Evolutionary conservation across 2,329 filamentous ascomycete genomes (phyloP).

Genomic region (Trichoderma semiorbis): DNA sequence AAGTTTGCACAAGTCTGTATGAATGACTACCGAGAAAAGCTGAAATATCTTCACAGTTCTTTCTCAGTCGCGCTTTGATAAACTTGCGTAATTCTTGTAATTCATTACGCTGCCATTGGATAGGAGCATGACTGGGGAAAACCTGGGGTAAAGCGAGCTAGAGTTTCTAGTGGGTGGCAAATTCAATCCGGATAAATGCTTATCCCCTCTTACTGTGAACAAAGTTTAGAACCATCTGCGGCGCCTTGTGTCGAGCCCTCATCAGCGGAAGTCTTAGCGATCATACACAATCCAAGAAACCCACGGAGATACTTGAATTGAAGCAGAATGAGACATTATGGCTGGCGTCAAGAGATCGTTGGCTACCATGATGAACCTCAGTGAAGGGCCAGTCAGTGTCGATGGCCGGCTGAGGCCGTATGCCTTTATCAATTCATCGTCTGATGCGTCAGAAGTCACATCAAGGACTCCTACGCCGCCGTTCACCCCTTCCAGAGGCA

Average conservation of each 20-base stretch:
- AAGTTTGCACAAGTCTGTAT: not conserved
- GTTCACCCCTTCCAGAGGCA: not conserved
- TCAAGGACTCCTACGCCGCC: constrained; percentile 12
- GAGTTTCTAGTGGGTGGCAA: not conserved
- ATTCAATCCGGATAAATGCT: not conserved
- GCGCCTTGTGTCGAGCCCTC: not conserved
- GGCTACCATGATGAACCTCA: not conserved
- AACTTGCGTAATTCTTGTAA: not conserved
- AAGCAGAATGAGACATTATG: constrained; percentile 6
- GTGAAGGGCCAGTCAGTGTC: not conserved
- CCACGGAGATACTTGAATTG: not conserved
- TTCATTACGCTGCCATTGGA: not conserved
- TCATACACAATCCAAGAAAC: not conserved
- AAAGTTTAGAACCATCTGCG: not conserved
- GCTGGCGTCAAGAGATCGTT: constrained; percentile 14
- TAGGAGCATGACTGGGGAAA: not conserved
- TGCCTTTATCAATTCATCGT: not conserved
- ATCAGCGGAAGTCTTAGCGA: not conserved
- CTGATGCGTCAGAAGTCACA: not conserved
- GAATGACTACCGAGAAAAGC: not conserved
- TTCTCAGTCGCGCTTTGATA: not conserved
- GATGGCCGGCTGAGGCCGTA: not conserved
- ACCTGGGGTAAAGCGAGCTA: constrained; percentile 8
- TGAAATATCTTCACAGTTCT: not conserved
- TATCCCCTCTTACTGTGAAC: not conserved